A percentile compares a stretch with the other conserved stretches of the same genome.
Conservation (phyloP, 2,329 filamentous ascomycete genomes). For the Sporothrix sp. region DNA sequence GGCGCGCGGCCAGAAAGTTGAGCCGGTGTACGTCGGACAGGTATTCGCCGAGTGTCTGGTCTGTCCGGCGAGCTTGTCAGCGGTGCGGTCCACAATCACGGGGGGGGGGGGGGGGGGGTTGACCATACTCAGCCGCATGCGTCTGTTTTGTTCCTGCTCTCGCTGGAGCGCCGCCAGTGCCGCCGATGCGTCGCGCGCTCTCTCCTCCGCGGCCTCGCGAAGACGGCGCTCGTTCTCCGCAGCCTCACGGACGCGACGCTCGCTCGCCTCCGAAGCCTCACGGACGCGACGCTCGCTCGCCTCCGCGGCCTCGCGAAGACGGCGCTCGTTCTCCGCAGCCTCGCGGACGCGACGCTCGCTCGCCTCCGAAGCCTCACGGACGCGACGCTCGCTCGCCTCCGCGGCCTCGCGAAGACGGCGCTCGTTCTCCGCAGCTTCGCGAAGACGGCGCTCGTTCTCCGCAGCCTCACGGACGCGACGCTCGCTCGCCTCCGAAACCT, state of each 20-base stretch:
- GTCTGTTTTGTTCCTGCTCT: not conserved
- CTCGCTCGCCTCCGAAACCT: too few relatives aligned
- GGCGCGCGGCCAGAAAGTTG: not conserved
- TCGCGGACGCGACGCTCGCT: too few relatives aligned
- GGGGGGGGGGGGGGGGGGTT: not conserved
- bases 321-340: too few relatives aligned
- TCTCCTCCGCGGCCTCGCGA: not conserved
- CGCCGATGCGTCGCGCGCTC: not conserved
- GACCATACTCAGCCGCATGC: not conserved
- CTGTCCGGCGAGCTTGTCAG: constrained; percentile 1
- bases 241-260: too few relatives aligned
- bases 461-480: too few relatives aligned
- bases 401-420: not conserved
- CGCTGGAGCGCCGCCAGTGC: not conserved
- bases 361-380: too few relatives aligned
- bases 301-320: too few relatives aligned
- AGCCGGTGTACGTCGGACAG: constrained; percentile 3
- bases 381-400: not conserved
- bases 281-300: too few relatives aligned
- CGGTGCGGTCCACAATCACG: not conserved
- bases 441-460: too few relatives aligned
- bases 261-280: too few relatives aligned
- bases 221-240: too few relatives aligned
- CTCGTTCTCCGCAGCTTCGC: not conserved
- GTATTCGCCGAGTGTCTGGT: not conserved